Percentiles rank a stretch among this genome's conserved stretches.
phyloP scores from a whole-genome alignment of 2,329 filamentous ascomycete species.

The Sporothrix protearum region DNA sequence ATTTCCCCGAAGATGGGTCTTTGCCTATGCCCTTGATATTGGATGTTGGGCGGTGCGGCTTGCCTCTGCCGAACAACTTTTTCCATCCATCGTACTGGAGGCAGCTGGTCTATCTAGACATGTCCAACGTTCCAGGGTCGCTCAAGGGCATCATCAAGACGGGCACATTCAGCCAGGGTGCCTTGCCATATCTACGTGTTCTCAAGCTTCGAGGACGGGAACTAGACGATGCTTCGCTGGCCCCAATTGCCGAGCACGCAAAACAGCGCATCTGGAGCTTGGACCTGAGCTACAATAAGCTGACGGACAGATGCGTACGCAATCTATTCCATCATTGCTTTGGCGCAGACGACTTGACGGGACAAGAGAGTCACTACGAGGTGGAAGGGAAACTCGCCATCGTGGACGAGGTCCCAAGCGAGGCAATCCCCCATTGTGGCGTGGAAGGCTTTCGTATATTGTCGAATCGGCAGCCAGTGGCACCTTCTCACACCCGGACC shows the following conservation, averaged over 20 bases:
- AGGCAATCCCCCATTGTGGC: constrained; percentile 33
- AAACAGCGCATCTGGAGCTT: constrained; percentile 52
- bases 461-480: constrained; percentile 47
- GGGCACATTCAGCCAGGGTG: constrained; percentile 27
- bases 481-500: constrained; percentile 44
- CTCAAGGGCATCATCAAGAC: constrained; percentile 34
- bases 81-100: constrained; percentile 40
- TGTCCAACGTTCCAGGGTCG: constrained; percentile 49
- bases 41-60: constrained; percentile 44
- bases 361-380: constrained; percentile 36
- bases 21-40: constrained; percentile 39
- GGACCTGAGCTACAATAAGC: constrained; percentile 50
- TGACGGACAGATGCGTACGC: constrained; percentile 46
- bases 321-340: constrained; percentile 33
- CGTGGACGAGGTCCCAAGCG: constrained; percentile 16
- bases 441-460: constrained; percentile 45
- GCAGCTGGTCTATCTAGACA: constrained; percentile 50
- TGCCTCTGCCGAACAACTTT: constrained; percentile 41
- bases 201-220: constrained; percentile 50
- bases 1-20: constrained; percentile 17
- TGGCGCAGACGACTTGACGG: constrained; percentile 24
- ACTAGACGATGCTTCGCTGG: constrained; percentile 42
- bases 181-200: constrained; percentile 48
- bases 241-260: constrained; percentile 38
- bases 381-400: constrained; percentile 46